A percentile compares a stretch with the other conserved stretches of the same genome.
Conservation (phyloP, 495 filamentous ascomycete genomes). For the Aspergillus affinis region DNA sequence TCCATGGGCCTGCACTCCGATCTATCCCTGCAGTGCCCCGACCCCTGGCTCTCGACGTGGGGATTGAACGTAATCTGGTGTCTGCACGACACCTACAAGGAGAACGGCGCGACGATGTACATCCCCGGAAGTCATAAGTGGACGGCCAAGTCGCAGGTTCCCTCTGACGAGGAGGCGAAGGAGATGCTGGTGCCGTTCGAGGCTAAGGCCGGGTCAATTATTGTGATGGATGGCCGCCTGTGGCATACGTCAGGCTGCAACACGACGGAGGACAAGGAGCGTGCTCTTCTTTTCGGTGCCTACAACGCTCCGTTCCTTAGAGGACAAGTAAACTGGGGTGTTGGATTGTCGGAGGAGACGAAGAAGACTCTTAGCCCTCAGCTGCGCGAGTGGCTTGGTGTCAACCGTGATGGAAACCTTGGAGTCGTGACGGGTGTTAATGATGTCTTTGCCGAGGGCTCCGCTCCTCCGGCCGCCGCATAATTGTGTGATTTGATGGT, state of each 20-base stretch:
- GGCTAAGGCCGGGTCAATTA: conserved; percentile 7
- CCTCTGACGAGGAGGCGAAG: conserved; percentile 1
- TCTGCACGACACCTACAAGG: conserved; percentile 5
- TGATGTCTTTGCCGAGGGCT: neutral
- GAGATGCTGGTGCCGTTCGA: conserved; percentile 5
- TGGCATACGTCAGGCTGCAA: conserved; percentile 6
- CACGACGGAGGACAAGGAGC: conserved; percentile 7
- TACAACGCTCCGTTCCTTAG: conserved; percentile 4
- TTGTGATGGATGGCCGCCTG: conserved; percentile 6
- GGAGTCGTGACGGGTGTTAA: conserved; percentile 6
- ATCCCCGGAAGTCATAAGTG: conserved; percentile 6
- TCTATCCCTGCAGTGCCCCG: neutral
- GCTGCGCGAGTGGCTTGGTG: conserved; percentile 2
- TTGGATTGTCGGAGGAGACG: conserved; percentile 6
- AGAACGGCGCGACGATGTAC: conserved; percentile 10
- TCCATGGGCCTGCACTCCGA: conserved; percentile 10
- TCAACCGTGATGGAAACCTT: conserved; percentile 6
- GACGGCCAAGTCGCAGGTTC: conserved; percentile 1
- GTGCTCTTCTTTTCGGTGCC: conserved; percentile 2
- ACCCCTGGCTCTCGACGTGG: conserved; percentile 6
- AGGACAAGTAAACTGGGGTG: conserved; percentile 7
- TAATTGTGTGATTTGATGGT: neutral
- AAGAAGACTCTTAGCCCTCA: conserved; percentile 4
- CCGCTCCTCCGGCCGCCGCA: neutral
- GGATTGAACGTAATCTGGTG: conserved; percentile 8